Percentiles rank a stretch among this genome's conserved stretches.
Conservation (phyloP, 192 early-diverging fungal species). For the Coemansia guatemalensis region DNA sequence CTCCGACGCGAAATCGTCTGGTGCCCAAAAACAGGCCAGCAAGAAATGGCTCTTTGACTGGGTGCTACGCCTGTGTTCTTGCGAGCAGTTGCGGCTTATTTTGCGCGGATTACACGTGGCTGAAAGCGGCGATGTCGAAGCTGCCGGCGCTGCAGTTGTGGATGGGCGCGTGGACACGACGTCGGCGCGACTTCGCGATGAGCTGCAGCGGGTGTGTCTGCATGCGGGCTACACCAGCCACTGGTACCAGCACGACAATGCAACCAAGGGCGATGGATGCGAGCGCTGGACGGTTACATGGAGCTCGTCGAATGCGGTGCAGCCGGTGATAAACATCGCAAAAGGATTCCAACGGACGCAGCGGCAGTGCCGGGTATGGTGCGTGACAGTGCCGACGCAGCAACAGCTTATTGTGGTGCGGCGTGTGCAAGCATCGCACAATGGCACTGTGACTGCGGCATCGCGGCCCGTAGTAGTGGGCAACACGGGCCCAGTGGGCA, state of each 20-base stretch:
- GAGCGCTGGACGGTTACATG: slow-evolving; percentile 16
- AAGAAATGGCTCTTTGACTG: slow-evolving; percentile 9
- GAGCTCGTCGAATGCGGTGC: slow-evolving; percentile 11
- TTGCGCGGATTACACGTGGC: slow-evolving; percentile 13
- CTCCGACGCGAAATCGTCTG: background rate
- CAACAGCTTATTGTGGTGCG: slow-evolving; percentile 40
- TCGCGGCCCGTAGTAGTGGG: slow-evolving; percentile 47
- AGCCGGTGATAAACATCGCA: slow-evolving; percentile 15
- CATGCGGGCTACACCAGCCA: slow-evolving; percentile 26
- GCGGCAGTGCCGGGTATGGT: slow-evolving; percentile 32
- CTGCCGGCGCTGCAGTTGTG: background rate
- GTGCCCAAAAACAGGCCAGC: background rate
- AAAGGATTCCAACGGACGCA: slow-evolving; percentile 11
- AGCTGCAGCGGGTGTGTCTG: slow-evolving; percentile 27
- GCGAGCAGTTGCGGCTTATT: slow-evolving; percentile 9
- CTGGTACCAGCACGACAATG: slow-evolving; percentile 9
- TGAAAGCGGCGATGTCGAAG: slow-evolving; percentile 6
- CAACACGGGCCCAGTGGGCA: slow-evolving; percentile 89
- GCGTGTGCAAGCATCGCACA: slow-evolving; percentile 15
- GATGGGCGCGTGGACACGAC: background rate
- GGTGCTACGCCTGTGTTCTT: slow-evolving; percentile 11
- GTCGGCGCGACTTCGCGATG: slow-evolving; percentile 17
- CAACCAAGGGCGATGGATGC: background rate
- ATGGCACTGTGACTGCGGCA: slow-evolving; percentile 11
- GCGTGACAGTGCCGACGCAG: slow-evolving; percentile 39